Percentiles rank a stretch among this genome's conserved stretches.
phyloP scores from a whole-genome alignment of 2,329 filamentous ascomycete genomes.

The Phyllosticta citriasiana region DNA sequence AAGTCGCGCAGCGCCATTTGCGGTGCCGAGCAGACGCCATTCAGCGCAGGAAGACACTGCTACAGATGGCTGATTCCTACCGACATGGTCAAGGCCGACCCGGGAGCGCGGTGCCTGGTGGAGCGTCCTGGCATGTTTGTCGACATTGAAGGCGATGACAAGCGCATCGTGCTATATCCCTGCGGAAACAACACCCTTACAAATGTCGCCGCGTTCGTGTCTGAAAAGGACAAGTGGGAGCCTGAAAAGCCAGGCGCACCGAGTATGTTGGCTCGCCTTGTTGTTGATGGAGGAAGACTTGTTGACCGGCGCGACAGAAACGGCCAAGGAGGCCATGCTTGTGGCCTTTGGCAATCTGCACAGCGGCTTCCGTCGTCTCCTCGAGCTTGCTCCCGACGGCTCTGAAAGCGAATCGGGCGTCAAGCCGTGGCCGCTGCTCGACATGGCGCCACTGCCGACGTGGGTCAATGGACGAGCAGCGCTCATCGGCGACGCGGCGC shows the following conservation, averaged over 20 bases:
- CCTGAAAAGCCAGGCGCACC: neutral
- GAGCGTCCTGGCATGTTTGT: slow-evolving; percentile 30
- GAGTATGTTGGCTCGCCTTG: neutral
- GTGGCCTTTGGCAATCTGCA: slow-evolving; percentile 16
- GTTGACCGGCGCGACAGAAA: slow-evolving; percentile 17
- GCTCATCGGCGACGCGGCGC: slow-evolving; percentile 56
- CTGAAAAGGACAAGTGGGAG: neutral
- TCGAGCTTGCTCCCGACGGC: slow-evolving; percentile 29
- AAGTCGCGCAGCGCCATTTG: slow-evolving; percentile 19
- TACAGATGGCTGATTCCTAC: slow-evolving; percentile 47
- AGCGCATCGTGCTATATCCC: slow-evolving; percentile 39
- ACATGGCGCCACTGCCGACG: slow-evolving; percentile 48
- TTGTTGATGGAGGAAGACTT: neutral
- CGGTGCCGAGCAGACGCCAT: slow-evolving; percentile 27
- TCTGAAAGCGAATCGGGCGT: slow-evolving; percentile 14
- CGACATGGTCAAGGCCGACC: slow-evolving; percentile 33
- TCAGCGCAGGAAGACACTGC: slow-evolving; percentile 44
- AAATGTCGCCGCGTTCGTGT: slow-evolving; percentile 27
- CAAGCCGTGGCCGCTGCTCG: slow-evolving; percentile 27
- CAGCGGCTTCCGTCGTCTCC: slow-evolving; percentile 27
- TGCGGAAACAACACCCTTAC: slow-evolving; percentile 38
- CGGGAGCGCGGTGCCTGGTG: slow-evolving; percentile 28
- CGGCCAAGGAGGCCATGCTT: slow-evolving; percentile 29
- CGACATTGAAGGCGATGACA: slow-evolving; percentile 36
- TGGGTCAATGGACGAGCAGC: slow-evolving; percentile 48